Evolutionary conservation across 2,329 filamentous ascomycete species (phyloP).

Genomic region (Sarocladium strictum): DNA sequence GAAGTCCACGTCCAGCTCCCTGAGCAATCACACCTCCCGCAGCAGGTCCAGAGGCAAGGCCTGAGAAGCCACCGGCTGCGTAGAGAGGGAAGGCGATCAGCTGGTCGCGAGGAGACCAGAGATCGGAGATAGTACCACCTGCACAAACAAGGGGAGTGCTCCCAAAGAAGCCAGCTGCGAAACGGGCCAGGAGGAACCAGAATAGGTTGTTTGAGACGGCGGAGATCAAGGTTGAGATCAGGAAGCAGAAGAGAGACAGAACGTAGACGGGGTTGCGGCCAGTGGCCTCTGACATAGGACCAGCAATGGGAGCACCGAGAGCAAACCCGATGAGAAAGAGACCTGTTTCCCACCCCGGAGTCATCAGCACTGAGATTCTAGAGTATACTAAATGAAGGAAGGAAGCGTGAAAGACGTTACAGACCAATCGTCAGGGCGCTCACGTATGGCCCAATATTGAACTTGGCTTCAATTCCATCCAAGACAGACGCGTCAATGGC

Average conservation of each 20-base stretch:
- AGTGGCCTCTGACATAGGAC: slow-evolving; percentile 54
- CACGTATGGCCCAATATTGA: neutral
- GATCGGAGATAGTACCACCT: slow-evolving; percentile 57
- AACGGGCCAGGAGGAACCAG: slow-evolving; percentile 54
- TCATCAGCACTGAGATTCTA: neutral
- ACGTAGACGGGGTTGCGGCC: slow-evolving; percentile 37
- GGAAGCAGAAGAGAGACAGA: slow-evolving; percentile 38
- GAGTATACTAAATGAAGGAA: too few relatives aligned
- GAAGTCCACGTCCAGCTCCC: neutral
- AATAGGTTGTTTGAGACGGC: slow-evolving; percentile 51
- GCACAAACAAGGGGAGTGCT: slow-evolving; percentile 58
- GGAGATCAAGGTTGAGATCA: slow-evolving; percentile 40
- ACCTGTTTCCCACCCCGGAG: neutral
- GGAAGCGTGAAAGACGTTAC: neutral
- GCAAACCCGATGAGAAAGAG: slow-evolving; percentile 40
- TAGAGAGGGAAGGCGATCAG: slow-evolving; percentile 5
- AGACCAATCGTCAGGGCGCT: slow-evolving; percentile 1
- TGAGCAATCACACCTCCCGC: neutral
- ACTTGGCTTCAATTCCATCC: neutral
- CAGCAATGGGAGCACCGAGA: slow-evolving; percentile 56
- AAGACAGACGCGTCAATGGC: neutral
- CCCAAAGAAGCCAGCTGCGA: slow-evolving; percentile 54
- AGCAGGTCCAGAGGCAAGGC: neutral
- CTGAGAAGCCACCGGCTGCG: neutral
- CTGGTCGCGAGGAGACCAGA: slow-evolving; percentile 22